These are phyloP conservation scores for Fusarium fracticaudum DNA, from an alignment of 2,329 filamentous ascomycete species.

Conservation along the genomic window DNA sequence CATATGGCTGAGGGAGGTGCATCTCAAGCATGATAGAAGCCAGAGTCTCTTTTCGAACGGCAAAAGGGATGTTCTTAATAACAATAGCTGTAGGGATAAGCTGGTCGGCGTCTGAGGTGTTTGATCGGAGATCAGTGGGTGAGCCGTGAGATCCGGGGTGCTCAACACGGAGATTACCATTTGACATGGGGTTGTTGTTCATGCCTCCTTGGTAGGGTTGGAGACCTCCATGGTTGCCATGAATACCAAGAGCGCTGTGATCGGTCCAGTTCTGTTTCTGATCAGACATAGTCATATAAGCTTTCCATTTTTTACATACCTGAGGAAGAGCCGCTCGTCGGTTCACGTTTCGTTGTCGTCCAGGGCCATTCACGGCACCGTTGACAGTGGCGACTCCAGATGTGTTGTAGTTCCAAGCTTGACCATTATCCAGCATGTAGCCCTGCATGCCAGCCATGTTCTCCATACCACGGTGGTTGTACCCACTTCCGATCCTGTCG, in stretches of 20 bases:
- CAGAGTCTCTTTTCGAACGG: constrained; percentile 95
- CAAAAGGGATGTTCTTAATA: constrained; percentile 99
- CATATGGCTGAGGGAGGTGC: constrained; percentile 92
- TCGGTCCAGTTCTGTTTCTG: constrained; percentile 61
- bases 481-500: constrained; percentile 71
- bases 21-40: constrained; percentile 94
- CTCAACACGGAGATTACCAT: constrained; percentile 56
- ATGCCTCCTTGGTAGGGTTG: constrained; percentile 50
- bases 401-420: constrained; percentile 80
- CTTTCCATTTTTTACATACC: constrained; percentile 58
- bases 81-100: constrained; percentile 98
- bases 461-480: constrained; percentile 68
- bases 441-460: constrained; percentile 56
- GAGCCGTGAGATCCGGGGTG: constrained; percentile 53
- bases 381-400: constrained; percentile 71
- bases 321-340: constrained; percentile 74
- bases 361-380: constrained; percentile 72
- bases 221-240: constrained; percentile 49
- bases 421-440: constrained; percentile 73
- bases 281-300: constrained; percentile 18
- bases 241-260: constrained; percentile 55
- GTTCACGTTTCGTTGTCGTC: constrained; percentile 64
- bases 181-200: constrained; percentile 50
- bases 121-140: constrained; percentile 54
- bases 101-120: constrained; percentile 74